Percentiles rank a stretch among this genome's conserved stretches.
Conservation (phyloP, 495 filamentous ascomycete species). For the Tetracladium marchalianum region DNA sequence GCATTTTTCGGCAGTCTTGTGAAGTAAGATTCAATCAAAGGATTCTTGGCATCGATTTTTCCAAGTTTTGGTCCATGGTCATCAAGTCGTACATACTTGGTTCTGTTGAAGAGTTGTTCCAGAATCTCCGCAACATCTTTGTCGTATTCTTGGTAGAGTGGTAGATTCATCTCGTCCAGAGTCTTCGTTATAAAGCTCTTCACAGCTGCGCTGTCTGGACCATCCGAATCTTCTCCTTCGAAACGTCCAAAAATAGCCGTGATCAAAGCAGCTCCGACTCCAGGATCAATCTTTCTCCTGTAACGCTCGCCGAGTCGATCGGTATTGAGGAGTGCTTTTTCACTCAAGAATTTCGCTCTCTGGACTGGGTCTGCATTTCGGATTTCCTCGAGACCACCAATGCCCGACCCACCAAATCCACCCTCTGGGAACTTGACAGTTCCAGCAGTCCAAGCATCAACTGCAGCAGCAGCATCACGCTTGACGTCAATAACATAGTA, state of each 20-base stretch:
- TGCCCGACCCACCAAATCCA: conserved; percentile 30
- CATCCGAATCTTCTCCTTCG: conserved; percentile 34
- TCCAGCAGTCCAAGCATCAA: conserved; percentile 60
- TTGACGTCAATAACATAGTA: conserved; percentile 82
- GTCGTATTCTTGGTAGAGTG: conserved; percentile 87
- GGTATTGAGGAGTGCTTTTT: conserved; percentile 50
- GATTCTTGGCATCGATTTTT: conserved; percentile 60
- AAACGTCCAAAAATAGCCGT: conserved; percentile 60
- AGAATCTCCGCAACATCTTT: conserved; percentile 70
- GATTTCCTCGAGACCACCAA: conserved; percentile 45
- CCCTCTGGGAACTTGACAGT: conserved; percentile 35
- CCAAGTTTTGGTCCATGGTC: conserved; percentile 85
- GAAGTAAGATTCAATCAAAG: conserved; percentile 94
- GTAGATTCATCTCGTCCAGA: conserved; percentile 77
- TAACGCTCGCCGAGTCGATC: conserved; percentile 73
- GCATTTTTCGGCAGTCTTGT: conserved; percentile 79
- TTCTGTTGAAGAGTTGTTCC: conserved; percentile 84
- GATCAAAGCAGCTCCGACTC: conserved; percentile 57
- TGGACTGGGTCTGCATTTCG: conserved; percentile 44
- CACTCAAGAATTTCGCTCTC: conserved; percentile 50
- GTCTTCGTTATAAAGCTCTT: conserved; percentile 46
- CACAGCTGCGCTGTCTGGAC: conserved; percentile 33
- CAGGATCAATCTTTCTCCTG: conserved; percentile 55
- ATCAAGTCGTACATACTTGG: conserved; percentile 86
- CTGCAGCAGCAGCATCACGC: conserved; percentile 52